Base-by-base conservation (phyloP, 1,284 basidiomycete species). In the Vanrija sp. region DNA sequence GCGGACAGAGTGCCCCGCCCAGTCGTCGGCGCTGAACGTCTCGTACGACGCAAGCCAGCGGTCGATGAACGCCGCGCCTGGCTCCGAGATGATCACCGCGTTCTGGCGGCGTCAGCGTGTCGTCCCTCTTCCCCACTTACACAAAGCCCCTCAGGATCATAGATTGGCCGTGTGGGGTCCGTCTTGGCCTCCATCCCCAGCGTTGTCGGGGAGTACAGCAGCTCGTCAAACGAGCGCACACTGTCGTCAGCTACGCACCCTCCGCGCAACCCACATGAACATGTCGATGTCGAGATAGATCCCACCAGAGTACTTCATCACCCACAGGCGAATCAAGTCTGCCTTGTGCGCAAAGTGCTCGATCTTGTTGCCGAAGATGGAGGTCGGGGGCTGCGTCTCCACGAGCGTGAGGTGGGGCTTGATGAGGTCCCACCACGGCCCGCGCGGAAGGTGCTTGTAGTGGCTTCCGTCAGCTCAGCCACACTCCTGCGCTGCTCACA, bases 281-380 rank as follows among this genome's bases (percentile, higher is more conserved):
- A 73, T 67, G 60, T 81, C 80, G n/a, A 79, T 75, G 55, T 81
- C 80, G 16, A 80, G 69, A 57, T 80, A 80, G 21, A 80, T 77
- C 9, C 80, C 80, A 5, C 80, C 79, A 5, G 68, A 66, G 50
- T 67, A 58, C 52, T 73, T 66, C 61, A 77, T 67, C 34, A 69
- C 71, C 44, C 70, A 58, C 55, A 79, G 54, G 55, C 74, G 56
- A 54, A 74, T 49, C 46, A 74, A 64, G 57, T 78, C 77, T 28
- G 70, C 69, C 52, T 74, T 71, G 60, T 78, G 77, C 9, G 77
- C 77, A 53, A 77, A 78, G 60, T 78, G 73, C 6, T 59, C 55
- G 23, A 60, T 10, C 25, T 74, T 46, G 34, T 63, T 62, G 3
- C 75, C 75, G 46, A 71, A 69, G 46, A 75, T 68, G 19, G 61